These are phyloP conservation scores for Cutaneotrichosporon mucoides DNA, from an alignment of 1,284 basidiomycete genomes.

Conservation along the genomic window DNA sequence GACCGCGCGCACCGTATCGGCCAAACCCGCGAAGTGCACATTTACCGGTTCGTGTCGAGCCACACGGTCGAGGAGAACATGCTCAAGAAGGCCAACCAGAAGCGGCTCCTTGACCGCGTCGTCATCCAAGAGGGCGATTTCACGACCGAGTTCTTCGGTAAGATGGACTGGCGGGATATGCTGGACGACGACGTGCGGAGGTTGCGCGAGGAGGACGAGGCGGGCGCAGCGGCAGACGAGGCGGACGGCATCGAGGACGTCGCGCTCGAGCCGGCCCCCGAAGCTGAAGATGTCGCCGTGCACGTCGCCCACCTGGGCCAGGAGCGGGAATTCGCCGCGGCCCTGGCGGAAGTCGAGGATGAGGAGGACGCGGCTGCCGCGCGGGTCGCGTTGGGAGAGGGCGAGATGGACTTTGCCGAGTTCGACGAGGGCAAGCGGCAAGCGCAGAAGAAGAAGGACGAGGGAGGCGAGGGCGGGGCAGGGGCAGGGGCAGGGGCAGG, in stretches of 20 bases:
- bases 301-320: conserved; percentile 33
- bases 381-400: conserved; percentile 70
- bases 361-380: conserved; percentile 79
- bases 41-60: conserved; percentile 85
- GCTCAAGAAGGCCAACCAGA: conserved; percentile 93
- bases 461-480: background rate
- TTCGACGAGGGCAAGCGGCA: conserved; percentile 54
- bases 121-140: conserved; percentile 95
- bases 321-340: conserved; percentile 56
- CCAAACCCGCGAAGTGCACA: conserved; percentile 94
- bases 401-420: conserved; percentile 72
- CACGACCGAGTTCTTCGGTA: conserved; percentile 55
- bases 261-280: conserved; percentile 26
- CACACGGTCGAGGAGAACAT: conserved; percentile 92
- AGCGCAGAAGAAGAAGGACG: background rate
- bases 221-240: conserved; percentile 7
- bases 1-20: conserved; percentile 77
- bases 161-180: conserved; percentile 77
- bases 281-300: conserved; percentile 29
- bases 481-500: too few relatives aligned
- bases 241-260: conserved; percentile 29
- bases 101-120: conserved; percentile 81
- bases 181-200: conserved; percentile 53
- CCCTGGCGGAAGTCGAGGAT: conserved; percentile 81
- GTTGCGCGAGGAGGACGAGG: conserved; percentile 51